These are phyloP conservation scores for Cornus florida DNA, from an alignment of 148 eudicot genomes.

Conservation along the genomic window DNA sequence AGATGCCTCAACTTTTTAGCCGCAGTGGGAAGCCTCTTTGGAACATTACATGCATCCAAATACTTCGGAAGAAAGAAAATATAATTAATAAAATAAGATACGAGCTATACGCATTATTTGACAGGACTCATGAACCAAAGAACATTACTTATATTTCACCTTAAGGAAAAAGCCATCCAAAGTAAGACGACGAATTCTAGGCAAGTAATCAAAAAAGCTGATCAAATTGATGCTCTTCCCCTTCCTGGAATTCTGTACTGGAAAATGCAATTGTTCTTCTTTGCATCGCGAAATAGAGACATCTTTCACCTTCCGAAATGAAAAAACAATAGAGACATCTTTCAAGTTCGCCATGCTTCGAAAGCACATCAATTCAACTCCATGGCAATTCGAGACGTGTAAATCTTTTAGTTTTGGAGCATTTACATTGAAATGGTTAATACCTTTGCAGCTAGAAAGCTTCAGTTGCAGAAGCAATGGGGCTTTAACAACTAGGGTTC, in stretches of 20 bases:
- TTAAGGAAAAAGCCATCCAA: neutral
- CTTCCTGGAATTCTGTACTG: neutral
- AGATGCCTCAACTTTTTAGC: neutral
- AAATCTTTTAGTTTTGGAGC: neutral
- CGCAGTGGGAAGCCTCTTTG: neutral
- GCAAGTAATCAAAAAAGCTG: neutral
- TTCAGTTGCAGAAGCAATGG: neutral
- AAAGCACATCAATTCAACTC: neutral
- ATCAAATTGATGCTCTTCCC: neutral
- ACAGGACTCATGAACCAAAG: neutral
- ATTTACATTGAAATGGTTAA: neutral
- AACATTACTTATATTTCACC: neutral
- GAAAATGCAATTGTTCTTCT: too few relatives aligned
- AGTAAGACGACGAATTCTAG: neutral
- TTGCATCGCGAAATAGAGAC: too few relatives aligned
- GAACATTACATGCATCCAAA: slow-evolving; percentile 5
- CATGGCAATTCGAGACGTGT: too few relatives aligned
- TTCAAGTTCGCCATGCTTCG: neutral
- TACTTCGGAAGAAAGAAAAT: neutral
- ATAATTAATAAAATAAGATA: neutral
- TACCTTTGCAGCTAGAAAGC: neutral
- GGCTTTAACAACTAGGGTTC: neutral
- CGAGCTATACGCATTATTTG: neutral
- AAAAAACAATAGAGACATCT: too few relatives aligned
- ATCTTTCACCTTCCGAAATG: neutral